phyloP scores from a whole-genome alignment of 2,329 filamentous ascomycete genomes.

The Mariannaea elegans region DNA sequence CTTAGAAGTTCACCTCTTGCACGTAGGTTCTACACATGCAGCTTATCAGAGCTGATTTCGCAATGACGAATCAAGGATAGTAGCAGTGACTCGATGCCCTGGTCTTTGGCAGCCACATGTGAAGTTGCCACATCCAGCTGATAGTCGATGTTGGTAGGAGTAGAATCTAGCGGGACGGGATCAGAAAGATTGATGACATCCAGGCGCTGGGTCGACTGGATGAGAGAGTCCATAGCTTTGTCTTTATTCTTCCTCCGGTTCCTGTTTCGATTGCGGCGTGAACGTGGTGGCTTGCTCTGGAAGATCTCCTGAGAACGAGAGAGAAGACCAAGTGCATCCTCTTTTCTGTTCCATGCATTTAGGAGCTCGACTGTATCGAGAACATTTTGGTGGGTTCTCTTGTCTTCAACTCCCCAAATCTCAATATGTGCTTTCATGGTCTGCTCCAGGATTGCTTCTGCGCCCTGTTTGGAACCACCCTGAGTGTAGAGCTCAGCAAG shows the following conservation, averaged over 20 bases:
- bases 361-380: slow-evolving; percentile 4
- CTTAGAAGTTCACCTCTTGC: background rate
- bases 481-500: background rate
- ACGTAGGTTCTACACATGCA: background rate
- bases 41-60: background rate
- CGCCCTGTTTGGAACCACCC: background rate
- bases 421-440: background rate
- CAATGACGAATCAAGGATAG: background rate
- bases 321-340: background rate
- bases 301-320: background rate
- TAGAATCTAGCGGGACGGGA: background rate
- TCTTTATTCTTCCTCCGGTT: background rate
- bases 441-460: background rate
- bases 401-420: background rate
- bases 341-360: background rate
- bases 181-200: background rate
- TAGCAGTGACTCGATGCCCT: background rate
- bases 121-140: background rate
- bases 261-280: background rate
- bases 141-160: background rate
- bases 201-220: background rate
- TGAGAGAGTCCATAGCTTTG: background rate
- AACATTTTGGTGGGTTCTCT: background rate
- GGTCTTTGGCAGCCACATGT: background rate
- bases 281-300: background rate